Base-by-base conservation (phyloP, 768 basidiomycete species). In the Lactarius trivialis region DNA sequence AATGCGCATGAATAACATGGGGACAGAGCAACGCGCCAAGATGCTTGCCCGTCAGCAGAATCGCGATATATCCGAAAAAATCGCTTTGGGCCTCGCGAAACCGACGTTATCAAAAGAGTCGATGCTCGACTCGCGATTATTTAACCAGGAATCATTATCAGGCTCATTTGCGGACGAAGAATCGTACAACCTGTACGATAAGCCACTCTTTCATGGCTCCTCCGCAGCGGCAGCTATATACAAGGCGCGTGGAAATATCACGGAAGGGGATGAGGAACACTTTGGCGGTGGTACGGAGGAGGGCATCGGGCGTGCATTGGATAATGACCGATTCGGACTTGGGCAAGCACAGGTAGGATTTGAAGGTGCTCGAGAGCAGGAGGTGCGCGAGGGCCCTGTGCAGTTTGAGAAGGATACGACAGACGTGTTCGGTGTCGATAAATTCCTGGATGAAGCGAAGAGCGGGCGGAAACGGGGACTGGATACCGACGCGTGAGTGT, bases 1-100 rank as follows among this genome's bases (percentile, higher is more conserved):
- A 75, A 85, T 99, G 91, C 81, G 97, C 63, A 96, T 98, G 94
- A 93, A 82, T 75, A 97, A 98, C 71, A 99, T 99, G 97, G 97
- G 97, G 28, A 83, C 88, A 32, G 97, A 98, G 75, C 92, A 94
- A 71, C 82, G 97, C 17, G 94, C 97, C 41, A 98, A 97, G 78
- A 86, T 91, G 82, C 79, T 98, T 63, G 94, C 96, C 24, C 85
- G 91, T 58, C 93, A 98, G 68, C 94, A 97, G 76, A 96, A 98
- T 73, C 92, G 97, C 70, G 97, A 98, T 74, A 98, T 99, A 52
- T 99, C 97, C 2, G 97, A 99, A 76, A 98, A 99, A 80, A 87
- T 99, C 56, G 97, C 97, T 4, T 85, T 99, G 34, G 97, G 97
- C 41, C 84, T 99, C 53, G 97, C 97, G 34, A 99, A 98, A 74